phyloP scores from a whole-genome alignment of 768 basidiomycete species.

The Rhodosporidiobolus odoratus region DNA sequence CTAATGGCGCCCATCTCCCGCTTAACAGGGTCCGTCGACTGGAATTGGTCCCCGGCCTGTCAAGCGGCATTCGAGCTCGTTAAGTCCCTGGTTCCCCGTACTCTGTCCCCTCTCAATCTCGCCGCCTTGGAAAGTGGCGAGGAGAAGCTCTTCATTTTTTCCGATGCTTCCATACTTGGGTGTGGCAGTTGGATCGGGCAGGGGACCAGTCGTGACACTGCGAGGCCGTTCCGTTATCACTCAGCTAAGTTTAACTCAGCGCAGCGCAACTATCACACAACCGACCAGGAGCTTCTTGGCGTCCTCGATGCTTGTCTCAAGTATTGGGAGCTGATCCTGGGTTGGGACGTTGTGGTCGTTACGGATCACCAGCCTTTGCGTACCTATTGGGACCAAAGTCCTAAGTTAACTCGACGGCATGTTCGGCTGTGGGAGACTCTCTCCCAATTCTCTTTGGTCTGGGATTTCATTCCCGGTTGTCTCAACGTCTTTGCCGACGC shows the following conservation, averaged over 20 bases:
- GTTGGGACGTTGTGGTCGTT: constrained; percentile 4
- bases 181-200: constrained; percentile 21
- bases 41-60: constrained; percentile 6
- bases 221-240: constrained; percentile 13
- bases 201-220: background rate
- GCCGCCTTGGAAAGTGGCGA: background rate
- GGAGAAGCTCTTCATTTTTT: constrained; percentile 9
- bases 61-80: background rate
- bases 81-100: constrained; percentile 1
- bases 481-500: background rate
- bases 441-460: background rate
- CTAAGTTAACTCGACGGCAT: background rate
- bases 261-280: constrained; percentile 14
- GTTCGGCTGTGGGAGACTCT: constrained; percentile 8
- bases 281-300: constrained; percentile 19
- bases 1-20: background rate
- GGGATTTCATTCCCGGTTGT: background rate
- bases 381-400: background rate
- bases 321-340: constrained; percentile 1
- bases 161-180: constrained; percentile 6
- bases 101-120: background rate
- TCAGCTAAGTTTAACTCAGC: constrained; percentile 23
- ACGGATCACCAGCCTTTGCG: background rate
- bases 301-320: constrained; percentile 4
- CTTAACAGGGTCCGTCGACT: constrained; percentile 16